Percentiles rank a stretch among this genome's conserved stretches.
Evolutionary conservation across 2,329 filamentous ascomycete species (phyloP).

Genomic region (Fusarium nematophilum): DNA sequence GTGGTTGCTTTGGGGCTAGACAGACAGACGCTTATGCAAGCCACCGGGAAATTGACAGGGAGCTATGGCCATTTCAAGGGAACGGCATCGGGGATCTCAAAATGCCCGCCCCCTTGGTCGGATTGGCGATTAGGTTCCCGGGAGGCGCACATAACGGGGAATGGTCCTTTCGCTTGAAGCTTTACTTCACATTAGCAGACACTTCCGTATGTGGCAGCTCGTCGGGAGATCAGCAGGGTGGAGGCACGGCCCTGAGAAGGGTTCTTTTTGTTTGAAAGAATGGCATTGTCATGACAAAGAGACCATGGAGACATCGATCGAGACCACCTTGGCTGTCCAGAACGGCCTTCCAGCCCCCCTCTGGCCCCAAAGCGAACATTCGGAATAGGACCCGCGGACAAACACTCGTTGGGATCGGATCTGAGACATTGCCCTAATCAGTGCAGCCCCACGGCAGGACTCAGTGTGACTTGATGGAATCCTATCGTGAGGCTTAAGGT

Average conservation of each 20-base stretch:
- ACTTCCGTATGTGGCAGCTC: conserved; percentile 2
- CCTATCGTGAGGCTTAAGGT: conserved; percentile 1
- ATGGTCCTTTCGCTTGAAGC: not conserved
- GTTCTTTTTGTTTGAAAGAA: conserved; percentile 15
- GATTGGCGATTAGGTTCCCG: conserved; percentile 21
- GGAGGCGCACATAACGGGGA: conserved; percentile 17
- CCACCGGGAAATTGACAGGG: not conserved
- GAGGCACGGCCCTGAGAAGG: not conserved
- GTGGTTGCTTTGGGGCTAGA: conserved; percentile 17
- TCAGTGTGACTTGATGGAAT: not conserved
- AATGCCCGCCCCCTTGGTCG: conserved; percentile 11
- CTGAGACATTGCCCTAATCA: not conserved
- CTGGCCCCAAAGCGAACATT: not conserved
- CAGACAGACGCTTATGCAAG: conserved; percentile 8
- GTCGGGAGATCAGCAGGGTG: not conserved
- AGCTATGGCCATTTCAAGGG: conserved; percentile 15
- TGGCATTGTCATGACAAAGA: conserved; percentile 3
- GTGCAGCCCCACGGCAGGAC: not conserved
- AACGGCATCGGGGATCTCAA: not conserved
- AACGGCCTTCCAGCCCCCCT: no score
- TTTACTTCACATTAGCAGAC: conserved; percentile 3
- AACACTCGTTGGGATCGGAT: not conserved
- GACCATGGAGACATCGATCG: not conserved
- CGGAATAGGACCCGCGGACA: not conserved
- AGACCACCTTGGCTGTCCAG: not conserved